Base-by-base conservation (phyloP, 352 stramenopile genomes). In the Phytophthora nicotianae region DNA sequence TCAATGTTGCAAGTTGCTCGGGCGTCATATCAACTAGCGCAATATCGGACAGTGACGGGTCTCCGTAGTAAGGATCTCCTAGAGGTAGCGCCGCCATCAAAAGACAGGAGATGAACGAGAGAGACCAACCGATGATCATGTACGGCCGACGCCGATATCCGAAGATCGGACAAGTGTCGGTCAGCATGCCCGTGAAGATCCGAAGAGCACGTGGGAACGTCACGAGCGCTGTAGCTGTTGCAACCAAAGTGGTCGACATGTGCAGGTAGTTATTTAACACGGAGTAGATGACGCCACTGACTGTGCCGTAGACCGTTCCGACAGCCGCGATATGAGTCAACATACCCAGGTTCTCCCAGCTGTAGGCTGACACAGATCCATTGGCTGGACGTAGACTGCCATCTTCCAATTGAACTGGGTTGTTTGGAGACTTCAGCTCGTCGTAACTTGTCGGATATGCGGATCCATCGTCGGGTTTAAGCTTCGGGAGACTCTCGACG, bases 121-220 rank as follows among this genome's bases (percentile, higher is more conserved):
- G 11, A 11, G n/a, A 47, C 78, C 77, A 87, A 6, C 86, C 86
- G 27, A 90, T 50, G n/a, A 90, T 73, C 70, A 95, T 81, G 63
- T 96, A 96, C 19, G 86, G 81, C 17, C 86, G 88, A 3, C 86
- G 70, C 2, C 82, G 87, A 47, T 89, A 89, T 38, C 86, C 82
- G 50, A 74, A 80, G 58, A 96, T 89, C 11, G 88, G 88, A 27
- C 79, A 72, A 42, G 73, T 86, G 63, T 96, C 88, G 0, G 71
- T 82, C 5, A 95, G 43, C 41, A 95, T 75, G 24, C 77, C 85
- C 45, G 84, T 81, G 21, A 94, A 72, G 26, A 83, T 27, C 1
- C 75, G 75, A 37, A 86, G 77, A 3, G 72, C 65, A 9, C 76
- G 77, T 4, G 76, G 75, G 29, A 83, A 63, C n/a, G 55, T 57